Evolutionary conservation across 345 rosid species (phyloP), one percentile per base, ranked within the genome.

Genomic region (Crucihimalaya himalaica): DNA sequence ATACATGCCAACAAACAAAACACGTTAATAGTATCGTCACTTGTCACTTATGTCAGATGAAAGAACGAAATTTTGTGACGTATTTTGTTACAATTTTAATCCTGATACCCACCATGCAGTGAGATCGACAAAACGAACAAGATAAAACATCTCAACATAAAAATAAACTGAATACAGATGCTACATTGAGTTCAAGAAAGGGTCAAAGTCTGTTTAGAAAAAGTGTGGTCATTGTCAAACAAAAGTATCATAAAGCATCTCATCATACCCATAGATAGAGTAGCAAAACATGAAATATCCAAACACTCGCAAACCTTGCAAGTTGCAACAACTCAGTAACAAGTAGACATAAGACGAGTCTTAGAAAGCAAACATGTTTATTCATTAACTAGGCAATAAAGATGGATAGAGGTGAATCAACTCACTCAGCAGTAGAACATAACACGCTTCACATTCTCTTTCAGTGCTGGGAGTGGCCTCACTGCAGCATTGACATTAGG

Each of bases 381-480:
- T 28, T 54, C 10, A n/a, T 56, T 56, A 9, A 16, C 16, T 29
- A 31, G 8, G 61, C 8, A 15, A 55, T 31, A n/a, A 10, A 16
- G 40, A 55, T 7, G 9, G 23, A 40, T 31, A 31, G 57, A 43
- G 58, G 21, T 45, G 61, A 66, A 29, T 9, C 29, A 60, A 58
- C 43, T 66, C 83, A 58, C 43, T 66, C 83, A 91, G 47, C 98
- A 94, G 73, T 94, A 94, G 68, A 94, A 94, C 98, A 94, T 94
- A 34, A 91, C 97, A 53, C 97, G 84, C 83, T 94, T 94, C 5
- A 94, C 98, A 53, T 89, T 93, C 70, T 93, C 98, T 81, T 93
- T 93, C n/a, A 93, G 75, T 15, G 96, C 85, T 57, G 98, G 98
- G 40, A 94, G 81, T 23, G 97, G 96, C 12, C 91, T 86, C 21